These are phyloP conservation scores for Barnettozyma siamensis DNA, from an alignment of 805 yeast species.

Conservation along the genomic window DNA sequence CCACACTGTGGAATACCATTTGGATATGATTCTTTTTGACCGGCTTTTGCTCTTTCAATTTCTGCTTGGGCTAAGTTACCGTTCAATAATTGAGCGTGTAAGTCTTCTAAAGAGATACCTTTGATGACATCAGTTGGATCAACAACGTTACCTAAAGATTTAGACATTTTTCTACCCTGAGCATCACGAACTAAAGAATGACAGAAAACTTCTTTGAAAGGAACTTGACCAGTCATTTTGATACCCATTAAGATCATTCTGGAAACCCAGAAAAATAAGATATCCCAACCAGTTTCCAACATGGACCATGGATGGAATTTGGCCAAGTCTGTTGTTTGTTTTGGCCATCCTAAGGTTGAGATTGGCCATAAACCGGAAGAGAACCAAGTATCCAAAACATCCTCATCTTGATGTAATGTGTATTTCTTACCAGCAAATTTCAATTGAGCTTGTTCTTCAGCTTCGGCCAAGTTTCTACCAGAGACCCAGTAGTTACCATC, in stretches of 20 bases:
- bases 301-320: conserved; percentile 84
- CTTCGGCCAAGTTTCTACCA: conserved; percentile 80
- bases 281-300: conserved; percentile 99
- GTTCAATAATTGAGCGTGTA: conserved; percentile 66
- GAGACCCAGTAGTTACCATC: conserved; percentile 86
- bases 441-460: conserved; percentile 68
- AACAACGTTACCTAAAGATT: conserved; percentile 92
- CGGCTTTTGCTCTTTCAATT: conserved; percentile 77
- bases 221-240: conserved; percentile 84
- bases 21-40: conserved; percentile 88
- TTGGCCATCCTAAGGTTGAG: conserved; percentile 96
- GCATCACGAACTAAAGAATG: conserved; percentile 98
- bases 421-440: conserved; percentile 67
- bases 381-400: conserved; percentile 98
- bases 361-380: conserved; percentile 98
- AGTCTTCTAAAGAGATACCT: conserved; percentile 75
- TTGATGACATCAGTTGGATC: conserved; percentile 92
- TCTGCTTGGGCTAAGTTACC: conserved; percentile 93
- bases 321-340: conserved; percentile 64
- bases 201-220: conserved; percentile 95
- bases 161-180: conserved; percentile 98
- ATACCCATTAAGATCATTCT: conserved; percentile 92
- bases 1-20: conserved; percentile 99
- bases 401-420: conserved; percentile 91
- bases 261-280: conserved; percentile 97